Conservation (phyloP, 805 yeast genomes). For the Torulaspora delbrueckii region DNA sequence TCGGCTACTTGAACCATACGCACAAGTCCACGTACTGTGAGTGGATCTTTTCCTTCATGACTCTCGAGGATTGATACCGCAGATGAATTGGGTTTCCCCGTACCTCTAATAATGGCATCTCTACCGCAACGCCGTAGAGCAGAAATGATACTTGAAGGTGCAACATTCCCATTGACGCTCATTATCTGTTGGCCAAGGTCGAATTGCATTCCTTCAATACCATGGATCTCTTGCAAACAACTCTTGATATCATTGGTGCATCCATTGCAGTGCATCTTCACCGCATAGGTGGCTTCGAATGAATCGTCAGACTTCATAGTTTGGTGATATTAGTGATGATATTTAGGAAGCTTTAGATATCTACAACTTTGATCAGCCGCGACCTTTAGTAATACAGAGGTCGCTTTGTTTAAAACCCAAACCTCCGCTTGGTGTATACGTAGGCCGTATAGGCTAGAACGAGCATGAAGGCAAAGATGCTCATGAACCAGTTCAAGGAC, state of each 20-base stretch:
- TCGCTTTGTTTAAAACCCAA: constrained; percentile 32
- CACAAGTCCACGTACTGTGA: constrained; percentile 79
- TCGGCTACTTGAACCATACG: constrained; percentile 68
- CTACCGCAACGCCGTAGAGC: constrained; percentile 70
- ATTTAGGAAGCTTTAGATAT: background rate
- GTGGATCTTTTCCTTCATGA: constrained; percentile 37
- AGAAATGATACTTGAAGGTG: constrained; percentile 71
- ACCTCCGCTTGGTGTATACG: constrained; percentile 44
- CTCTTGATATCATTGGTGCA: constrained; percentile 59
- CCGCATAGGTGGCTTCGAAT: constrained; percentile 75
- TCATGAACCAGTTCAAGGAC: constrained; percentile 63
- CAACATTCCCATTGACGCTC: constrained; percentile 58
- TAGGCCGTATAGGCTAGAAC: constrained; percentile 45
- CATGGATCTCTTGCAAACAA: constrained; percentile 49
- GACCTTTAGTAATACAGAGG: background rate
- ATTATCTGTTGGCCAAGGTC: constrained; percentile 59
- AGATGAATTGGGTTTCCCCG: constrained; percentile 81
- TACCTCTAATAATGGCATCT: constrained; percentile 89
- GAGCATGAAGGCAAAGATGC: constrained; percentile 45
- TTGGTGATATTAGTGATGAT: background rate
- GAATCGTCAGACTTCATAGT: constrained; percentile 37
- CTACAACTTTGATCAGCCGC: background rate
- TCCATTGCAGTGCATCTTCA: constrained; percentile 72
- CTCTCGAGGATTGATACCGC: constrained; percentile 88
- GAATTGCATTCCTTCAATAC: constrained; percentile 49